Conservation (phyloP, 345 rosid species). For the Passiflora organensis region DNA sequence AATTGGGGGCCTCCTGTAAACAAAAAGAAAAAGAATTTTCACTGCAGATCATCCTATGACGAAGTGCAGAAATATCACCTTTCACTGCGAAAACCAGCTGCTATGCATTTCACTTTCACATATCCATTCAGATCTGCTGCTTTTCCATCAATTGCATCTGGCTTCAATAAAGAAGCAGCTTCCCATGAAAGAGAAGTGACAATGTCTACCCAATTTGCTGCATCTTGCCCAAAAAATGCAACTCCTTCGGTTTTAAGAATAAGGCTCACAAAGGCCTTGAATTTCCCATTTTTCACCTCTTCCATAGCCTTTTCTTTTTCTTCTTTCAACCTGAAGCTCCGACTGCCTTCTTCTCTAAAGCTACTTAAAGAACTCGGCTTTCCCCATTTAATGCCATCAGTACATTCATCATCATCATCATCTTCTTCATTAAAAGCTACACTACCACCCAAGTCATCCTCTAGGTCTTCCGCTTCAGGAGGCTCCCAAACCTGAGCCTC, state of each 20-base stretch:
- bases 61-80: slow-evolving; percentile 38
- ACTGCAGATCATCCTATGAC: not conserved
- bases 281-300: slow-evolving; percentile 62
- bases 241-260: slow-evolving; percentile 53
- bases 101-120: slow-evolving; percentile 94
- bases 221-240: slow-evolving; percentile 29
- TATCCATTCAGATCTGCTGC: slow-evolving; percentile 47
- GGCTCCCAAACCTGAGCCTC: slow-evolving; percentile 65
- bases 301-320: slow-evolving; percentile 53
- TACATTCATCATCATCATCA: slow-evolving; percentile 59
- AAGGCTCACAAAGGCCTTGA: slow-evolving; percentile 55
- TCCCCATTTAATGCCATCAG: slow-evolving; percentile 61
- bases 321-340: slow-evolving; percentile 45
- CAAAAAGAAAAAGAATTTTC: not conserved
- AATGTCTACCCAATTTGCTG: slow-evolving; percentile 65
- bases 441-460: slow-evolving; percentile 50
- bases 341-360: slow-evolving; percentile 32
- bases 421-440: slow-evolving; percentile 52
- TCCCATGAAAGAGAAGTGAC: slow-evolving; percentile 76
- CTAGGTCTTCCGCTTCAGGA: slow-evolving; percentile 71
- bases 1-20: no score
- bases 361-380: slow-evolving; percentile 50
- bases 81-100: slow-evolving; percentile 60
- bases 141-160: slow-evolving; percentile 54
- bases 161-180: slow-evolving; percentile 76